Conservation (phyloP, 306 rosid genomes). For the Prunus salicina region DNA sequence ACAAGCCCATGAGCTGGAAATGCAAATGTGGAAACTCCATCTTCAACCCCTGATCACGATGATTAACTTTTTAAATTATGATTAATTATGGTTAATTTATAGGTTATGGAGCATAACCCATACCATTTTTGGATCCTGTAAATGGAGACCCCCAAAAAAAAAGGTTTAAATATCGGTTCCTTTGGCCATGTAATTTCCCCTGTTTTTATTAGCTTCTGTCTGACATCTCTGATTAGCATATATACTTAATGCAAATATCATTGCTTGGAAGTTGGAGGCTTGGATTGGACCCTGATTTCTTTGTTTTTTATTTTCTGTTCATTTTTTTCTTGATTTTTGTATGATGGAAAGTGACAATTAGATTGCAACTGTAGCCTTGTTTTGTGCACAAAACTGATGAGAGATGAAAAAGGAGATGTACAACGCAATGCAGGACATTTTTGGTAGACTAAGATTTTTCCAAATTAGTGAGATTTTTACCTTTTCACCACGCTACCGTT, state of each 20-base stretch:
- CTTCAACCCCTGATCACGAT: slow-evolving; percentile 60
- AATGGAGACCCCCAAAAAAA: slow-evolving; percentile 6
- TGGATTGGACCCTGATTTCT: slow-evolving; percentile 2
- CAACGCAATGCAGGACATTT: neutral
- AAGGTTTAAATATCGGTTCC: neutral
- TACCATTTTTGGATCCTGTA: slow-evolving; percentile 26
- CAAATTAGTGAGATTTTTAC: neutral
- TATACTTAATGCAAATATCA: neutral
- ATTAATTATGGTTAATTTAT: neutral
- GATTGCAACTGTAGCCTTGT: neutral
- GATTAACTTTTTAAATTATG: neutral
- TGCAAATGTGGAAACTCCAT: slow-evolving; percentile 87
- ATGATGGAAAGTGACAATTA: neutral
- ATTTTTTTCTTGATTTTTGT: neutral
- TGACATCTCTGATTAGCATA: neutral
- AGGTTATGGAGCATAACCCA: slow-evolving; percentile 9
- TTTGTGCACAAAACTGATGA: neutral
- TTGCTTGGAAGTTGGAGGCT: neutral
- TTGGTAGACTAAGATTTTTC: neutral
- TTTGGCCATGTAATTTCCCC: neutral
- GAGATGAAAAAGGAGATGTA: neutral
- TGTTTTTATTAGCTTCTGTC: neutral
- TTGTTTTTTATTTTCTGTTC: neutral
- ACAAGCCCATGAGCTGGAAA: slow-evolving; percentile 97
- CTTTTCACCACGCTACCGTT: slow-evolving; percentile 6